Percentiles rank a stretch among this genome's conserved stretches.
Evolutionary conservation across 306 rosid species (phyloP).

Genomic region (Rosa rugosa): DNA sequence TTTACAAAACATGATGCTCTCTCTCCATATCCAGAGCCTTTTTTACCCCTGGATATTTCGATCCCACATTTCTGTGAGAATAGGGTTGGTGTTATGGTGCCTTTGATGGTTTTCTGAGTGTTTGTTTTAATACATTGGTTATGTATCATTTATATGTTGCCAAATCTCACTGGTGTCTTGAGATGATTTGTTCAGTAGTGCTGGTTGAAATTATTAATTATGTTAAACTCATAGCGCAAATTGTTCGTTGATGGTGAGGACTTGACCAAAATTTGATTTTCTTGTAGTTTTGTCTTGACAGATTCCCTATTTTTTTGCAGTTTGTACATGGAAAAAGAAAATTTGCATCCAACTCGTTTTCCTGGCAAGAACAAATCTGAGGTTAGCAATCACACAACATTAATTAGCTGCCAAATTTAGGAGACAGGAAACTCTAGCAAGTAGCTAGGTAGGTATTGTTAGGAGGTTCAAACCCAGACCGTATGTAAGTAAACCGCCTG

Average conservation of each 20-base stretch:
- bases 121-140: constrained; percentile 1
- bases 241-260: background rate
- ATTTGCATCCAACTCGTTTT: constrained; percentile 39
- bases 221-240: background rate
- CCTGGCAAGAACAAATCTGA: constrained; percentile 42
- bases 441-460: background rate
- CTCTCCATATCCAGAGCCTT: background rate
- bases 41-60: background rate
- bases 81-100: background rate
- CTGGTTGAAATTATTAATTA: background rate
- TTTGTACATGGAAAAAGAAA: constrained; percentile 56
- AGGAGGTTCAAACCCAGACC: background rate
- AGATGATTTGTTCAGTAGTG: background rate
- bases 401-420: background rate
- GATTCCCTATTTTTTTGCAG: constrained; percentile 38
- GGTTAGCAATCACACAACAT: constrained; percentile 38
- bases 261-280: background rate
- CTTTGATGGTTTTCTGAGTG: background rate
- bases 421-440: background rate
- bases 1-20: background rate
- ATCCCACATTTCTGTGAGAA: background rate
- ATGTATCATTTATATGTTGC: background rate
- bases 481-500: background rate
- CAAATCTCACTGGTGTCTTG: background rate
- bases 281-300: background rate